phyloP scores from a whole-genome alignment of 306 rosid species.

The Quercus agrifolia region DNA sequence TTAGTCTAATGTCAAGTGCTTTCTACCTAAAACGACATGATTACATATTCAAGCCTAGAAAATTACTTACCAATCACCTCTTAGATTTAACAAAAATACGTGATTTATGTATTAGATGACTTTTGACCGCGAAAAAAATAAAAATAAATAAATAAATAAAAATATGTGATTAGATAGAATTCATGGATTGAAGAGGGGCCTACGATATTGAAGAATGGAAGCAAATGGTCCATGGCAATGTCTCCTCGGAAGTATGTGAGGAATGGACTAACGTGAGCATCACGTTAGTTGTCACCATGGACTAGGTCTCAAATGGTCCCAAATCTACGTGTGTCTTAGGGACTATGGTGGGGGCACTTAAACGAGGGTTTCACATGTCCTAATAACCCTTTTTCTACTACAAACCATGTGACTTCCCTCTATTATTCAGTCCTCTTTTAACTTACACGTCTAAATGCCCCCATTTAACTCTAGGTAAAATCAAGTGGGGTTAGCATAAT shows the following conservation, averaged over 20 bases:
- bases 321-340: slow-evolving; percentile 35
- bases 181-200: slow-evolving; percentile 27
- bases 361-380: slow-evolving; percentile 74
- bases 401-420: slow-evolving; percentile 65
- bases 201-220: slow-evolving; percentile 43
- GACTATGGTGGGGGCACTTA: slow-evolving; percentile 50
- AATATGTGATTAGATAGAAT: background rate
- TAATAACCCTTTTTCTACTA: slow-evolving; percentile 53
- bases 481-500: background rate
- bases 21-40: too few species aligned
- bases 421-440: slow-evolving; percentile 25
- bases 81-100: too few species aligned
- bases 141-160: too few species aligned
- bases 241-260: slow-evolving; percentile 47
- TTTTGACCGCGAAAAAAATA: too few species aligned
- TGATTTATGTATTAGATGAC: too few species aligned
- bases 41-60: too few species aligned
- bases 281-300: slow-evolving; percentile 75
- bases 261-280: slow-evolving; percentile 59
- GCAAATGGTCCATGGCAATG: slow-evolving; percentile 58
- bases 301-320: slow-evolving; percentile 42
- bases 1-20: too few species aligned
- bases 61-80: too few species aligned
- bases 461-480: background rate
- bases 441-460: slow-evolving; percentile 4